Evolutionary conservation across 2,329 filamentous ascomycete species (phyloP).

Genomic region (Calycina herbarum): DNA sequence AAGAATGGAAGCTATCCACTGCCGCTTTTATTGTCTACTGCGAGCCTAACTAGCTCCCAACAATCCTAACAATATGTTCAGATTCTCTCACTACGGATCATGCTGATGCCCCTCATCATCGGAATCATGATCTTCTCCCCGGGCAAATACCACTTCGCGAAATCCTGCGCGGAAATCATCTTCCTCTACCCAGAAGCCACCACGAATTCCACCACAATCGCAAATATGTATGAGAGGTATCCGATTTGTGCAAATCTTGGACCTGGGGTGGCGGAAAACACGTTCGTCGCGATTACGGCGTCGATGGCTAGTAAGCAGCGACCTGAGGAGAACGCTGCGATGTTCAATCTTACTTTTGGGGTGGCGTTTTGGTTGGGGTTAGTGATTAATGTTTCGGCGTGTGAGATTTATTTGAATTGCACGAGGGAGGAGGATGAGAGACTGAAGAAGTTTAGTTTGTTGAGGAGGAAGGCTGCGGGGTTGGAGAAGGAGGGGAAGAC

Average conservation of each 20-base stretch:
- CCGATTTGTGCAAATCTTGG: constrained; percentile 11
- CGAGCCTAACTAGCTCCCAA: too few species aligned
- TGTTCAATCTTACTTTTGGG: constrained; percentile 17
- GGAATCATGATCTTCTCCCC: background rate
- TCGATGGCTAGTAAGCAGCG: background rate
- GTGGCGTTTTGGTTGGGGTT: constrained; percentile 9
- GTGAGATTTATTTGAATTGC: constrained; percentile 15
- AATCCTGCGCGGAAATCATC: constrained; percentile 15
- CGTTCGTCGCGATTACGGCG: constrained; percentile 14
- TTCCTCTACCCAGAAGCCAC: constrained; percentile 6
- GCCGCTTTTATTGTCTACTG: background rate
- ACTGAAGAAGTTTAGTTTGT: constrained; percentile 13
- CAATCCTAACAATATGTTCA: constrained; percentile 3
- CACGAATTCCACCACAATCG: background rate
- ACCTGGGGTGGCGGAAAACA: background rate
- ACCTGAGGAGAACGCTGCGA: constrained; percentile 11
- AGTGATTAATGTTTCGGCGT: constrained; percentile 5
- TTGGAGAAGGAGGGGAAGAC: constrained; percentile 6
- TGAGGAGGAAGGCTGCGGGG: constrained; percentile 14
- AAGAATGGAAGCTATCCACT: too few species aligned
- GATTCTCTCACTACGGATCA: constrained; percentile 19
- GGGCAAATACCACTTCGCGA: constrained; percentile 7
- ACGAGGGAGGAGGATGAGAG: constrained; percentile 18
- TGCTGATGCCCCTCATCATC: constrained; percentile 7
- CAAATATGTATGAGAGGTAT: constrained; percentile 5